Base-by-base conservation (phyloP, 108 stramenopile species). In the Cyclotella baltica region DNA sequence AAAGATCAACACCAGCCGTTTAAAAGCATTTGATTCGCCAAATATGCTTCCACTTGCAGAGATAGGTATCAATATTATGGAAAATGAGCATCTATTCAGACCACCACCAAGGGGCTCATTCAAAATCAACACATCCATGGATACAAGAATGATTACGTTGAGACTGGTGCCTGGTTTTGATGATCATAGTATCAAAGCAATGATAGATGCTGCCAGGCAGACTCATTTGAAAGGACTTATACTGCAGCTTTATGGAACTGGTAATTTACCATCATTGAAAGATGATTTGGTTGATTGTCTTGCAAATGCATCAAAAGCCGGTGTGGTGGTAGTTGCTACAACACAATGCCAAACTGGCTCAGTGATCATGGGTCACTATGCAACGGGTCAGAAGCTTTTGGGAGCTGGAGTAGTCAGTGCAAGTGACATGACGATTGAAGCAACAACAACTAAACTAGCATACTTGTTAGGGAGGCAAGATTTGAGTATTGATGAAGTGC, bases 401-500 rank as follows among this genome's bases (percentile, higher is more conserved):
- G 70, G 76, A 20, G 89, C 86, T 18, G 98, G 98, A 15, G 98
- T 97, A 6, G 88, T 98, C 11, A 83, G 85, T 2, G 96, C 93
- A 18, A 79, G 75, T 19, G 99, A 99, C 82, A 98, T 99, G 98
- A 99, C 99, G 11, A 50, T 94, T 33, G 99, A 99, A 84, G 98
- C 98, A 2, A 90, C 75, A 46, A 83, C 89, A 15, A 87, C 90
- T 70, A 99, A 99, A 84, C 68, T 96, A 46, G 89, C 91, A 28
- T 99, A 97, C 73, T 66, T 99, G 5, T 87, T 98, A 61, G 96
- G 96, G 40, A 29, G 38, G 22, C 50, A 18, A 20, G 92, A 90
- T 76, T 35, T 92, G 40, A 77, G 76, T 13, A 36, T 55, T 8
- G 68, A 86, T 10, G 88, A 93, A 84, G 83, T 91, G 57, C 75